Conservation (phyloP, 495 filamentous ascomycete species). For the Aspergillus saccharolyticus region DNA sequence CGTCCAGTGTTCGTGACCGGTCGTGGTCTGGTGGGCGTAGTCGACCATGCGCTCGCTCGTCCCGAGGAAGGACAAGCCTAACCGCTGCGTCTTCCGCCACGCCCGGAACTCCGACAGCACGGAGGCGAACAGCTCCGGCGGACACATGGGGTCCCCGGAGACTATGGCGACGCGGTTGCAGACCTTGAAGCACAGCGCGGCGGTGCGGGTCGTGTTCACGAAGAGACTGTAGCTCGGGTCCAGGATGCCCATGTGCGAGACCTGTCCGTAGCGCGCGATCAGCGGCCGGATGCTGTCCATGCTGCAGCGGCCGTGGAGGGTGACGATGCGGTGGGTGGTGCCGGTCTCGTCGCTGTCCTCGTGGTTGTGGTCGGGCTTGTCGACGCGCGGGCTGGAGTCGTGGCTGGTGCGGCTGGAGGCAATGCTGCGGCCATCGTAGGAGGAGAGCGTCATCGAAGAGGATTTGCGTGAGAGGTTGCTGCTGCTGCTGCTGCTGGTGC, state of each 20-base stretch:
- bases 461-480: not conserved
- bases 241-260: constrained; percentile 44
- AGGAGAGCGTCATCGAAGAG: not conserved
- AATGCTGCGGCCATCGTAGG: not conserved
- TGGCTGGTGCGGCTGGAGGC: constrained; percentile 5
- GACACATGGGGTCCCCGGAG: constrained; percentile 40
- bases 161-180: constrained; percentile 34
- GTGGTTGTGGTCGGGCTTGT: too few species aligned
- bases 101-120: constrained; percentile 34
- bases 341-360: too few species aligned
- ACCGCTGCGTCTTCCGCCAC: constrained; percentile 25
- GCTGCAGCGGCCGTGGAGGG: not conserved
- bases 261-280: constrained; percentile 29
- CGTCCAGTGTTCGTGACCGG: constrained; percentile 22
- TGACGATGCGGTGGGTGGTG: not conserved
- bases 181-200: constrained; percentile 37
- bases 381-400: not conserved
- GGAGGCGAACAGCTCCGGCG: constrained; percentile 12
- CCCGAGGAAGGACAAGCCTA: constrained; percentile 37
- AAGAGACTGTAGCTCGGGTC: constrained; percentile 42
- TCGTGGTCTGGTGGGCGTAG: constrained; percentile 14
- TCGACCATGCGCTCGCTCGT: constrained; percentile 18
- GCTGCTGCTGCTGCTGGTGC: not conserved
- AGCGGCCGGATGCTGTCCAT: constrained; percentile 15
- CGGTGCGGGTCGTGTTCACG: constrained; percentile 31